Percentiles rank a stretch among this genome's conserved stretches.
Conservation (phyloP, 78 protist genomes). For the Emiliania huxleyi region DNA sequence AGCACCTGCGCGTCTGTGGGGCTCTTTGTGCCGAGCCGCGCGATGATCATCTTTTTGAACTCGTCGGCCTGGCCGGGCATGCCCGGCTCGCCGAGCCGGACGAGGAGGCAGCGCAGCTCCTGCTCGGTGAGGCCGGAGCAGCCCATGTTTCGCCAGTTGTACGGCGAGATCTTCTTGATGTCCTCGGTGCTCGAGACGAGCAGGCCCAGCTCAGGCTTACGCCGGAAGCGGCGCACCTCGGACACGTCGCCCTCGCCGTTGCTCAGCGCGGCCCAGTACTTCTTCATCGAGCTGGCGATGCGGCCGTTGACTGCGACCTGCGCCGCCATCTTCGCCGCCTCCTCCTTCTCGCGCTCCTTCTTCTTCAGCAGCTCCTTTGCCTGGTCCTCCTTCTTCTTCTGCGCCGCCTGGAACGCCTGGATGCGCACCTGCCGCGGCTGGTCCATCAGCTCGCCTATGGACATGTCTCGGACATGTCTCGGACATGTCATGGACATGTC, state of each 20-base stretch:
- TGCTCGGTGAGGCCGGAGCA: background rate
- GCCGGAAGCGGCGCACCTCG: background rate
- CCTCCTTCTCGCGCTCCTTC: background rate
- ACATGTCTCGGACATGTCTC: too few species aligned
- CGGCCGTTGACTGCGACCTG: background rate
- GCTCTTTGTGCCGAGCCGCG: background rate
- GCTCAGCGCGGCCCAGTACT: background rate
- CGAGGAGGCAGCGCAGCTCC: background rate
- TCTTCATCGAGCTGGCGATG: background rate
- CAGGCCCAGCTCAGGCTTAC: background rate
- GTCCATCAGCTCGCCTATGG: constrained; percentile 4
- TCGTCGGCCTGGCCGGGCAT: background rate
- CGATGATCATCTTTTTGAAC: background rate
- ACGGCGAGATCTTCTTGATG: background rate
- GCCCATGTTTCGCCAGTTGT: background rate
- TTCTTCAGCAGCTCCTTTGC: background rate
- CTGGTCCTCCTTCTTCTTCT: background rate
- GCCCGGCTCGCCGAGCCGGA: background rate
- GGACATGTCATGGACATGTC: too few species aligned
- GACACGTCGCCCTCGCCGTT: background rate
- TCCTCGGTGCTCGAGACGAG: background rate
- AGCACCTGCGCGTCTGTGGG: background rate
- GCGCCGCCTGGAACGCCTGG: background rate
- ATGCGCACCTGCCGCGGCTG: constrained; percentile 14
- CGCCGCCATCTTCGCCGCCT: background rate